Conservation (phyloP, 352 stramenopile species). For the Pythium biforme region DNA sequence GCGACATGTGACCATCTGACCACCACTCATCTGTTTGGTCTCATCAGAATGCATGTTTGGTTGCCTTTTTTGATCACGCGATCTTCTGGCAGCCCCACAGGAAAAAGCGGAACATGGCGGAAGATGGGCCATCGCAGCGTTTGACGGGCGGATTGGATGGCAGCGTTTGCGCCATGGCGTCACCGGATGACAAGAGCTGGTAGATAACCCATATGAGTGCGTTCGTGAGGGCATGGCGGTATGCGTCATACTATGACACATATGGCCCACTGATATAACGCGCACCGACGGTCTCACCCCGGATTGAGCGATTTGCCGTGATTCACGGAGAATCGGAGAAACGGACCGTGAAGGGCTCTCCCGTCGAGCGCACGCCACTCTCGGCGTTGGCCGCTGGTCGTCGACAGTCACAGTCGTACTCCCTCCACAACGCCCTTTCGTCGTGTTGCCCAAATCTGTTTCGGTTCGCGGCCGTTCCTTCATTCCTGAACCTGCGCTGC, state of each 20-base stretch:
- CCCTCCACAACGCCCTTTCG: background rate
- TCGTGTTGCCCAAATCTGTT: too few species aligned
- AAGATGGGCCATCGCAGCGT: background rate
- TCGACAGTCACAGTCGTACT: background rate
- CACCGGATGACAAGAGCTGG: conserved; percentile 3
- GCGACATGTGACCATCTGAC: background rate
- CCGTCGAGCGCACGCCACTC: too few species aligned
- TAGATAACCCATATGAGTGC: too few species aligned
- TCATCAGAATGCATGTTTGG: background rate
- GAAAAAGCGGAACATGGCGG: background rate
- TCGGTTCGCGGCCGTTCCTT: background rate
- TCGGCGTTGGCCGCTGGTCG: too few species aligned
- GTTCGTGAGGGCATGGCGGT: too few species aligned
- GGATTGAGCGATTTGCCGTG: too few species aligned
- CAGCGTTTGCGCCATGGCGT: conserved; percentile 6
- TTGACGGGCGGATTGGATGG: conserved; percentile 3
- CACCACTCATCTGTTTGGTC: background rate
- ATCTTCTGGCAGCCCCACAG: background rate
- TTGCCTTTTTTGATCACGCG: conserved; percentile 2
- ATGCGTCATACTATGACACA: too few species aligned
- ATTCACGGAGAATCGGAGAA: too few species aligned
- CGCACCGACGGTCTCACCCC: background rate
- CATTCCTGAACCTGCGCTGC: conserved; percentile 2
- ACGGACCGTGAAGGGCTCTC: too few species aligned
- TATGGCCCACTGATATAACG: background rate